Evolutionary conservation across 805 yeast genomes (phyloP).

Genomic region (Metschnikowia santaceciliae): DNA sequence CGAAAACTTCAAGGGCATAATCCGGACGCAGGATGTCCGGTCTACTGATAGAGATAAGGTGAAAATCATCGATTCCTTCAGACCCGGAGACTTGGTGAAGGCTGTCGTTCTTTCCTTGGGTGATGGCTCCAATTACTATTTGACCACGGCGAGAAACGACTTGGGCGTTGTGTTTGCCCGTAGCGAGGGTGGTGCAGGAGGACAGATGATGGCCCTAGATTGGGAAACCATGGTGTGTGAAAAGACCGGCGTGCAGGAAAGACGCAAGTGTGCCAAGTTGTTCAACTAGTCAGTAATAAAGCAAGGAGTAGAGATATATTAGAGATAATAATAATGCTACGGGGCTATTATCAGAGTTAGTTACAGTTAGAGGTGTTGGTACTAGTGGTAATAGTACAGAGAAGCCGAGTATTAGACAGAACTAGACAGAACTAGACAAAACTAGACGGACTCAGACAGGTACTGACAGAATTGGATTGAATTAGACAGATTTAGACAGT

Average conservation of each 20-base stretch:
- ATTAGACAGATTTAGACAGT: too few relatives aligned
- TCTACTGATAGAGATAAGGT: slow-evolving; percentile 89
- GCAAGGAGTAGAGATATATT: background rate
- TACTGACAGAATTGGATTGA: too few relatives aligned
- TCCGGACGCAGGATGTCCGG: slow-evolving; percentile 83
- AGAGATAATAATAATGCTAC: background rate
- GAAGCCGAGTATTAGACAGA: too few relatives aligned
- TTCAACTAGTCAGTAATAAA: slow-evolving; percentile 24
- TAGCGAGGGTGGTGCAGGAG: slow-evolving; percentile 64
- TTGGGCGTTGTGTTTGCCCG: slow-evolving; percentile 91
- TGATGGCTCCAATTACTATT: slow-evolving; percentile 87
- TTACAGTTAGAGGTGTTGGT: too few relatives aligned
- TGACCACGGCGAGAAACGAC: slow-evolving; percentile 86
- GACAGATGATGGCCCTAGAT: slow-evolving; percentile 80
- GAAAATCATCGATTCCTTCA: slow-evolving; percentile 69
- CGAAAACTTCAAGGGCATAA: slow-evolving; percentile 82
- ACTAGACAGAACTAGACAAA: too few relatives aligned
- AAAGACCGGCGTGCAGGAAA: slow-evolving; percentile 66
- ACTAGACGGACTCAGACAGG: too few relatives aligned
- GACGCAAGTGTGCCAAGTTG: slow-evolving; percentile 91
- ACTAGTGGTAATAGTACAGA: too few relatives aligned
- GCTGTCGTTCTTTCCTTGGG: slow-evolving; percentile 85
- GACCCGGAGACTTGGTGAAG: slow-evolving; percentile 90
- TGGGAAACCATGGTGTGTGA: slow-evolving; percentile 94
- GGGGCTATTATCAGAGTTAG: too few relatives aligned